Conservation (phyloP, 441 rosid genomes). For the Geranium incanum region DNA sequence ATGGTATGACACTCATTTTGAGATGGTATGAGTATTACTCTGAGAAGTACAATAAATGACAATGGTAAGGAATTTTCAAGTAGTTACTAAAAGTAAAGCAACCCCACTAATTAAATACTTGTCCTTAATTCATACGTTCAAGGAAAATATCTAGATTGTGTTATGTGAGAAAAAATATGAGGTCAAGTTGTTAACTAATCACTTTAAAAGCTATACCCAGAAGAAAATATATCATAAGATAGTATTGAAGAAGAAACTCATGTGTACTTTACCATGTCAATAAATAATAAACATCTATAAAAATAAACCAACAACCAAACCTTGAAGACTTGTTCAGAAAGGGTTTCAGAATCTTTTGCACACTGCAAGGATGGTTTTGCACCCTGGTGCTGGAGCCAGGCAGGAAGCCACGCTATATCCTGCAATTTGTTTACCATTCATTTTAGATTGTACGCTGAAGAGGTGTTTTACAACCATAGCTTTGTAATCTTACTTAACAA, state of each 20-base stretch:
- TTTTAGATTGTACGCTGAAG: background rate
- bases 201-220: background rate
- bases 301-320: conserved; percentile 6
- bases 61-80: background rate
- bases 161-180: background rate
- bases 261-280: background rate
- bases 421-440: conserved; percentile 14
- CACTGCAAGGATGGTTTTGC: conserved; percentile 17
- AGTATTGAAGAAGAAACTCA: background rate
- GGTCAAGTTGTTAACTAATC: background rate
- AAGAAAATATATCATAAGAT: background rate
- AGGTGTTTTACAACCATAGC: background rate
- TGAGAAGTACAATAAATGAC: too few species aligned
- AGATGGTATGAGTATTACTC: too few species aligned
- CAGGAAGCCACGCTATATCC: conserved; percentile 52
- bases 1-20: too few species aligned
- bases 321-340: conserved; percentile 20
- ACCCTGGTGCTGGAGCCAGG: conserved; percentile 42
- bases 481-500: background rate
- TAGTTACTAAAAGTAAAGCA: background rate
- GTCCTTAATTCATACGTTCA: background rate
- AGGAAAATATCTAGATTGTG: background rate
- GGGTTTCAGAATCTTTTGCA: conserved; percentile 14
- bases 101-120: background rate
- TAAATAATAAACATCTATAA: background rate